Evolutionary conservation across 2,329 filamentous ascomycete species (phyloP).

Genomic region (Penicillium verrucosum): DNA sequence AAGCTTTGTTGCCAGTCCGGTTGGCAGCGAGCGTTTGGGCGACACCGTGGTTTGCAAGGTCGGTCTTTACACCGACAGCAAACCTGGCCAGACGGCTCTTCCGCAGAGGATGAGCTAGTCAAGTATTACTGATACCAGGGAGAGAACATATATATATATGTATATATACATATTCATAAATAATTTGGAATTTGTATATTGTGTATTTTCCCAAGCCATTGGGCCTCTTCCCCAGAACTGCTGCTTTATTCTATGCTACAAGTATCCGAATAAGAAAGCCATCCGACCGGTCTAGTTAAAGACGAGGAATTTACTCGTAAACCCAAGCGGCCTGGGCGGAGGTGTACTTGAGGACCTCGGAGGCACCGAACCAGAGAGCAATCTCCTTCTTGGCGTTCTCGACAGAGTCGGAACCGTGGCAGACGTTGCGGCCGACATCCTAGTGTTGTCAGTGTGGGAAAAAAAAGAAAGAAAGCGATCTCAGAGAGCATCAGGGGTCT

Average conservation of each 20-base stretch:
- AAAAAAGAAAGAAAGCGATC: neutral
- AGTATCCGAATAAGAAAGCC: constrained; percentile 14
- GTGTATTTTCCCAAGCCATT: constrained; percentile 16
- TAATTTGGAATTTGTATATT: constrained; percentile 18
- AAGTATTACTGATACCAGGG: constrained; percentile 2
- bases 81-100: constrained; percentile 42
- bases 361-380: constrained; percentile 92
- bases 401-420: constrained; percentile 98
- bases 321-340: constrained; percentile 83
- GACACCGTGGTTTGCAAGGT: constrained; percentile 85
- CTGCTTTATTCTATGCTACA: constrained; percentile 17
- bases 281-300: constrained; percentile 13
- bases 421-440: constrained; percentile 95
- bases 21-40: constrained; percentile 78
- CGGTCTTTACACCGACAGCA: constrained; percentile 53
- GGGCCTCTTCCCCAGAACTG: constrained; percentile 13
- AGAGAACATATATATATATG: neutral
- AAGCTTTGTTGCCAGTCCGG: constrained; percentile 73
- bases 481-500: neutral
- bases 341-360: constrained; percentile 84
- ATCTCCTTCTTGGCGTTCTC: constrained; percentile 99
- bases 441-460: constrained; percentile 25
- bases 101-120: constrained; percentile 19
- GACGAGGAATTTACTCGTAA: constrained; percentile 66
- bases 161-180: constrained; percentile 6